Evolutionary conservation across 108 stramenopile species (phyloP).

Genomic region (Epithemia pelagica): DNA sequence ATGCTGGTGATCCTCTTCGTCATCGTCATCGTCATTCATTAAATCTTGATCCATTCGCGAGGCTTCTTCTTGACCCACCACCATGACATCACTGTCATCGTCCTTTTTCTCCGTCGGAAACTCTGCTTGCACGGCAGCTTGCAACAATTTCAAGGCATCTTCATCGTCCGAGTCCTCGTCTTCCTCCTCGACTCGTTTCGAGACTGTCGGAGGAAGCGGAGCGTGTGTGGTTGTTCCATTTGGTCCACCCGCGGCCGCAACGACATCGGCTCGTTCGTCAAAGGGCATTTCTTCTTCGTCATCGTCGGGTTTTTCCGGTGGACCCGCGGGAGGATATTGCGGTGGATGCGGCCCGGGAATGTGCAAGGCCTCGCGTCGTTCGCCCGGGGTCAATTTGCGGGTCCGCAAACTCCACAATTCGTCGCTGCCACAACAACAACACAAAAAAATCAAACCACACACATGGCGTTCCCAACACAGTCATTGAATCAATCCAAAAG

Average conservation of each 20-base stretch:
- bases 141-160: too few relatives aligned
- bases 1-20: neutral
- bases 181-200: neutral
- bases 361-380: slow-evolving; percentile 14
- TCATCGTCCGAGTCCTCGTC: neutral
- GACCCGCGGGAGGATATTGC: neutral
- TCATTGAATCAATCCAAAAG: too few relatives aligned
- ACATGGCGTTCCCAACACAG: too few relatives aligned
- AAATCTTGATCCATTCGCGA: slow-evolving; percentile 25
- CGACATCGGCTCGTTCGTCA: neutral
- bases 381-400: slow-evolving; percentile 25
- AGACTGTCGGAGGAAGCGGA: neutral
- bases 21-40: slow-evolving; percentile 19
- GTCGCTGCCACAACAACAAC: slow-evolving; percentile 17
- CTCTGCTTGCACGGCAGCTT: neutral
- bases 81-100: slow-evolving; percentile 30
- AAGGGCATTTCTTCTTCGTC: neutral
- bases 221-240: neutral
- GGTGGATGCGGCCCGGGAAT: neutral
- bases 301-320: neutral
- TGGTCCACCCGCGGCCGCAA: too few relatives aligned
- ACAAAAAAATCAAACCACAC: too few relatives aligned
- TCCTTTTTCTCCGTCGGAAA: slow-evolving; percentile 14
- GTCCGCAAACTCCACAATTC: slow-evolving; percentile 29
- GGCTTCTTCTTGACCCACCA: slow-evolving; percentile 40